Conservation (phyloP, 2,329 filamentous ascomycete genomes). For the Trichophyton rubrum region DNA sequence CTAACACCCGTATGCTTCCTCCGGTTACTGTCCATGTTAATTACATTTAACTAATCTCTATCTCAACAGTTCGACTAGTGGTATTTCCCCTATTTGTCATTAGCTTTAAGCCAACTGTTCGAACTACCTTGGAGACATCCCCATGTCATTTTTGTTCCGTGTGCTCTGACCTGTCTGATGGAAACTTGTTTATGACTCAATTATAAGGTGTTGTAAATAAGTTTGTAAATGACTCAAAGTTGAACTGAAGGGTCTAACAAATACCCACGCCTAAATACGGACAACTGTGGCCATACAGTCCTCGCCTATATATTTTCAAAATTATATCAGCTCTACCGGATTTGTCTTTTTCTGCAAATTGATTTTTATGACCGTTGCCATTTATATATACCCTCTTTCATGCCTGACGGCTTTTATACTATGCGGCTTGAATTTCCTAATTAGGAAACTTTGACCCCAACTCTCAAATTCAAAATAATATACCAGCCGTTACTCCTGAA, state of each 20-base stretch:
- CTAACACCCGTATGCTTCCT: constrained; percentile 62
- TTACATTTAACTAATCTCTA: constrained; percentile 7
- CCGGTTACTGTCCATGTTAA: not conserved
- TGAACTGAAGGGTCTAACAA: not conserved
- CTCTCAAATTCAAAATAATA: not conserved
- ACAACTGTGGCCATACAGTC: not conserved
- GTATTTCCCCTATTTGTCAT: not conserved
- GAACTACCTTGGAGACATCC: not conserved
- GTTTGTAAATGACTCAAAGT: not conserved
- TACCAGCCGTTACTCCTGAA: too few species aligned
- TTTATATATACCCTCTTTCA: not conserved
- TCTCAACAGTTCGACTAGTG: constrained; percentile 21
- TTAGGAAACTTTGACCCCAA: not conserved
- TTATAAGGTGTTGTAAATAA: not conserved
- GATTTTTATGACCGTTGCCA: not conserved
- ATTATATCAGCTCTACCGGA: not conserved
- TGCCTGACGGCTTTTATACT: not conserved
- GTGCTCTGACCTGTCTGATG: not conserved
- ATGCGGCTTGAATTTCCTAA: not conserved
- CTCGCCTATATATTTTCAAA: not conserved
- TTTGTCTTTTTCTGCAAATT: not conserved
- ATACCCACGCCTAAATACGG: not conserved
- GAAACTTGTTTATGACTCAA: not conserved
- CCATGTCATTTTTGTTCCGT: not conserved
- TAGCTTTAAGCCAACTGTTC: not conserved